These are phyloP conservation scores for Naumovozyma castellii DNA, from an alignment of 805 yeast genomes.

Conservation along the genomic window DNA sequence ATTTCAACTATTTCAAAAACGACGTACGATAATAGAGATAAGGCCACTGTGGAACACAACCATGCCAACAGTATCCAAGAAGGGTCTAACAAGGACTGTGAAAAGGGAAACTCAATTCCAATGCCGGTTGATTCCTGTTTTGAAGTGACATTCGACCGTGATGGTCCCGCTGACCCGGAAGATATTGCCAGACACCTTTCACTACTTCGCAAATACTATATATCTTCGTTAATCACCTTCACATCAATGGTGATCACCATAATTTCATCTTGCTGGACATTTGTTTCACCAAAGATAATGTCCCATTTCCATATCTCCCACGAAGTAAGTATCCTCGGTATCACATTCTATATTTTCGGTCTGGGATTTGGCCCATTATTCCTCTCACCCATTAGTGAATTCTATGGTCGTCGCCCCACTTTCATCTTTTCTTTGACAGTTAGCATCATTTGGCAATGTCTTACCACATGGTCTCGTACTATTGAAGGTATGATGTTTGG, in stretches of 20 bases:
- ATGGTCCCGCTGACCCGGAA: constrained; percentile 20
- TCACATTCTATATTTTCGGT: constrained; percentile 59
- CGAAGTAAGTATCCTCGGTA: constrained; percentile 48
- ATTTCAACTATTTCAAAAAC: neutral
- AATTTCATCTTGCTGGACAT: constrained; percentile 60
- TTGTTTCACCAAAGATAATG: constrained; percentile 45
- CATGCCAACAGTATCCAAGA: no score
- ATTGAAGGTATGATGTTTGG: constrained; percentile 56
- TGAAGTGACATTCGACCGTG: constrained; percentile 24
- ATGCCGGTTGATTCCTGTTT: no score
- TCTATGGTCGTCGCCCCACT: constrained; percentile 52
- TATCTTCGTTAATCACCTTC: constrained; percentile 44
- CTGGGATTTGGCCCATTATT: constrained; percentile 60
- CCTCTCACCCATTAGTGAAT: constrained; percentile 60
- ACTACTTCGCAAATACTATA: constrained; percentile 42
- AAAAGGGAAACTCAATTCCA: no score
- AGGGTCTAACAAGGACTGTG: neutral
- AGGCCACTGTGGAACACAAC: no score
- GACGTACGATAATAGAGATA: neutral
- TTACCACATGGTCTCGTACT: constrained; percentile 46
- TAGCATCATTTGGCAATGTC: constrained; percentile 50
- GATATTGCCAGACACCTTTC: constrained; percentile 32
- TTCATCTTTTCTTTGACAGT: constrained; percentile 50
- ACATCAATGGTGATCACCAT: constrained; percentile 56
- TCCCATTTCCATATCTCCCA: constrained; percentile 40